Evolutionary conservation across 768 basidiomycete genomes (phyloP), one percentile per base, ranked within the genome.

Genomic region (Mrakia frigida): DNA sequence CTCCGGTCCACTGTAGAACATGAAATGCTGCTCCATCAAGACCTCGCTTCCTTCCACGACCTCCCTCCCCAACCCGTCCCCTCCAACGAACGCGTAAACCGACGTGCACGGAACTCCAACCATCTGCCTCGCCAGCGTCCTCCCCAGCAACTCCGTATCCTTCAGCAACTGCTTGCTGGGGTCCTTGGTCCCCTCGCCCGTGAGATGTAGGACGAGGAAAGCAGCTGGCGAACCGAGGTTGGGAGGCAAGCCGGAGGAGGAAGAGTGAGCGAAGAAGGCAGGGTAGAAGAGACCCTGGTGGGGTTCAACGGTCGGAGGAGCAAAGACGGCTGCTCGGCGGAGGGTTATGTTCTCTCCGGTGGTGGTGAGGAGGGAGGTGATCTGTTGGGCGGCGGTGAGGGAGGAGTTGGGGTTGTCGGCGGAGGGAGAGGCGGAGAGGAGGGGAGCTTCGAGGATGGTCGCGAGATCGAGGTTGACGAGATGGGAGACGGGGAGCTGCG

Each of bases 111-210:
- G 89, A 81, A 94, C 90, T 3, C 93, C 94, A 31, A 89, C 89
- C 70, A 93, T 90, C 83, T 96, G 94, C 59, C 93, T 87, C 14
- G 90, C 91, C n/a, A 96, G 78, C 2, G 90, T 87, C 33, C 92
- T 89, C 79, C 91, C 89, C 21, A 96, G 85, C 60, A 86, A 86
- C 43, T 85, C 85, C 25, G 92, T 84, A 53, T 91, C 88, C n/a
- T 84, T 59, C 61, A 76, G 39, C 21, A 76, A 23, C 35, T 74
- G 37, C 23, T 59, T 14, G 14, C 61, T 33, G 0, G 69, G 75
- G 6, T 6, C 7, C 46, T 31, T 65, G 43, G 75, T 70, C 6
- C 75, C 75, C 43, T 33, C 14, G 1, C 75, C 75, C 25, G 75
- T 76, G 37, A 76, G 70, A 35, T 76, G 75, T 6, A 76, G 75